Evolutionary conservation across 1,284 basidiomycete species (phyloP), one percentile per base, ranked within the genome.

Genomic region (Cutaneotrichosporon dermatis): DNA sequence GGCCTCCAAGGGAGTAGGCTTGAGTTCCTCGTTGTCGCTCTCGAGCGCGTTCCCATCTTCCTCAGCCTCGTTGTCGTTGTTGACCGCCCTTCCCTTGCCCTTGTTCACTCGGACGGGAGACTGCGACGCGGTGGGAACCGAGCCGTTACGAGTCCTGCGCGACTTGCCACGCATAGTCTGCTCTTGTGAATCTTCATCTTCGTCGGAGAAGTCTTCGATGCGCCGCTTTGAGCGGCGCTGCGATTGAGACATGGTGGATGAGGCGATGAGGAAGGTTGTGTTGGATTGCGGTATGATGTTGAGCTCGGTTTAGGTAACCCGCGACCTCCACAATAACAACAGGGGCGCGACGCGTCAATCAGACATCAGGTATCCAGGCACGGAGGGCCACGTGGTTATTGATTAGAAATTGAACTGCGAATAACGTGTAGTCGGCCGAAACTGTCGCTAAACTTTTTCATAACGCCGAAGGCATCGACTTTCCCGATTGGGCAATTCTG

Each of bases 11-110:
- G 46, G 37, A 15, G 33, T 4, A 25, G 45, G 36, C 4, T 44
- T 37, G 34, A 54, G 37, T 11, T 61, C 55, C 6, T 57, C 60
- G 7, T 37, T 34, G 7, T 50, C 55, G 15, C 57, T 52, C 10
- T 45, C 51, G 9, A 33, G 35, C 6, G 15, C 43, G 10, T 51
- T 40, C 11, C 15, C 51, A 2, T 57, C 59, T 8, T 45, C 36
- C 25, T 25, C 25, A 25, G 25, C 25, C n/a, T 54, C 53, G 2
- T 13, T 43, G 12, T 50, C 42, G 6, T 12, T 2, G 3, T 16
- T 40, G 4, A 54, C 41, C 40, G 44, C 57, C 50, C 45, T 48
- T 34, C 43, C 42, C n/a, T 45, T 54, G 33, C 53, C 42, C 34
- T 45, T 54, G 11, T 40, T 40, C 25, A 25, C 25, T 25, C 25